Percentiles rank a stretch among this genome's conserved stretches.
phyloP scores from a whole-genome alignment of 164 flowering plant genomes.

The Vitis rupestris region DNA sequence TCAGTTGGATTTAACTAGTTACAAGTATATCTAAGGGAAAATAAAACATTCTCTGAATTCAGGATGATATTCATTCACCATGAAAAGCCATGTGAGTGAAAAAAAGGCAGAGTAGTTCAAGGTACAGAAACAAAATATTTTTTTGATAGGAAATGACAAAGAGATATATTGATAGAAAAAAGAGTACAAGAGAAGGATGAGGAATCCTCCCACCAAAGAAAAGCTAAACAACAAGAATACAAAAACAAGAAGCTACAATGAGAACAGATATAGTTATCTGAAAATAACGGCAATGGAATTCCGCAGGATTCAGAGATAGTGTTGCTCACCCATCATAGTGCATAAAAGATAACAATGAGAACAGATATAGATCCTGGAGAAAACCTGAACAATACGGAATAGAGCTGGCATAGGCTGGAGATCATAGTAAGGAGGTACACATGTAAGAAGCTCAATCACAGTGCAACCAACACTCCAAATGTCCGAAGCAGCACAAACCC shows the following conservation, averaged over 20 bases:
- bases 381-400: constrained; percentile 96
- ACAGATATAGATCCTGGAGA: background rate
- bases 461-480: constrained; percentile 99
- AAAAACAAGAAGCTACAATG: too few species aligned
- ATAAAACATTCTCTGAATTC: background rate
- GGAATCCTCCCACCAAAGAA: too few species aligned
- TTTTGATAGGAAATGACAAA: too few species aligned
- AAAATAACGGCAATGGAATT: too few species aligned
- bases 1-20: background rate
- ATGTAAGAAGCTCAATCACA: constrained; percentile 96
- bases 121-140: too few species aligned
- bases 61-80: background rate
- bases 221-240: too few species aligned
- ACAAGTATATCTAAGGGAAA: background rate
- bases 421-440: constrained; percentile 99
- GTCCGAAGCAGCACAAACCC: constrained; percentile 99
- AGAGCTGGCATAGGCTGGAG: constrained; percentile 99
- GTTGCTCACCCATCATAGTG: background rate
- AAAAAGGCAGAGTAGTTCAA: too few species aligned
- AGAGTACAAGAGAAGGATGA: too few species aligned
- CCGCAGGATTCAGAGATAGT: background rate
- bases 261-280: too few species aligned
- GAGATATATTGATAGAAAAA: too few species aligned
- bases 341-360: background rate
- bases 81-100: too few species aligned